Base-by-base conservation (phyloP, 495 filamentous ascomycete species). In the Penicillium nucicola region DNA sequence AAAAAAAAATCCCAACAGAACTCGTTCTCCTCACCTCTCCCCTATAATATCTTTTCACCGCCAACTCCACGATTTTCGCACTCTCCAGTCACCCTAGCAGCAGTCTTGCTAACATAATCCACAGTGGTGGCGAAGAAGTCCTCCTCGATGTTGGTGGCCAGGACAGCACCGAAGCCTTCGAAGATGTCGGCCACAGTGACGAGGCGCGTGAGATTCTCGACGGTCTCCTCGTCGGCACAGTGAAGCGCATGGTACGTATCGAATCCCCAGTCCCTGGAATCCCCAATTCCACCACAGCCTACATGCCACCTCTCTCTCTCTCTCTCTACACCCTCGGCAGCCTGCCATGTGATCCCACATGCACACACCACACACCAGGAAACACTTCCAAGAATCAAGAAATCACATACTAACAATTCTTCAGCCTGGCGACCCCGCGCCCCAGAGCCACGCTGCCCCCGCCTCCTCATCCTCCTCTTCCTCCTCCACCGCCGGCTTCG, bases 161-260 rank as follows among this genome's bases (percentile, higher is more conserved):
- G 75, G 93, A 99, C 75, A 88, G 90, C 60, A 95, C 93, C 61
- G 95, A 97, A 74, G 91, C 93, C 48, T 99, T 99, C 69, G 93
- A 99, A 78, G 95, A 99, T 74, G 95, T 99, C 68, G 95, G 95
- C 54, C 95, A 99, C 86, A 93, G 88, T 69, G 95, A 99, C 70
- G 95, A 99, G 78, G 95, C 95, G 51, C 86, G 95, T 44, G 90
- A 97, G 77, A 91, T 96, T 63, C 84, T 99, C 14, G 81, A 85
- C 19, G 83, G 84, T 55, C 76, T 96, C 53, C 74, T 85, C 28
- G 84, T 96, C 54, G 93, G 90, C 46, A 81, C 57, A 22, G 73
- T 99, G 58, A 96, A 96, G 83, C 83, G 92, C 68, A 68, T 85
- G 78, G 92, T 97, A 84, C 56, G 78, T 66, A 18, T 8, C 23